These are phyloP conservation scores for Naganishia randhawae DNA, from an alignment of 768 basidiomycete genomes.

Conservation along the genomic window DNA sequence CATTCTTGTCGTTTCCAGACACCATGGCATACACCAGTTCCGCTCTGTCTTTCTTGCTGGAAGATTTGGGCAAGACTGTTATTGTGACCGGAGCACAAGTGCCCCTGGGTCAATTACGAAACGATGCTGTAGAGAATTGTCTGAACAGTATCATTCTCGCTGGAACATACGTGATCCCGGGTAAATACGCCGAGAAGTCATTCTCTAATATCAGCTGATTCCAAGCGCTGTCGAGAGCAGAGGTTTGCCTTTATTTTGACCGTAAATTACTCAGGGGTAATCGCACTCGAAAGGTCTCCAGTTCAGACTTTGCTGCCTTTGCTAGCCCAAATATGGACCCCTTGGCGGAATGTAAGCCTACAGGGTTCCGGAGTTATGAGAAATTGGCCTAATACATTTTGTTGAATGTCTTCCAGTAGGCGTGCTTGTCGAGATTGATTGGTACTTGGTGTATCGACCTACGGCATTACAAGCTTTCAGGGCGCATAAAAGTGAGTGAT, in stretches of 20 bases:
- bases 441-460: constrained; percentile 81
- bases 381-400: neutral
- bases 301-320: constrained; percentile 78
- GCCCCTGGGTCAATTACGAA: constrained; percentile 81
- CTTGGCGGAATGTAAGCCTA: constrained; percentile 72
- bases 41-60: constrained; percentile 82
- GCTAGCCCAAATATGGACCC: constrained; percentile 78
- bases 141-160: constrained; percentile 84
- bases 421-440: constrained; percentile 57
- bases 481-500: constrained; percentile 66
- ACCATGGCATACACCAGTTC: constrained; percentile 66
- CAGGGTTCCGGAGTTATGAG: constrained; percentile 35
- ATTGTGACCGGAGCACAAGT: constrained; percentile 92
- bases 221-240: constrained; percentile 9
- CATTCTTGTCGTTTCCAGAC: constrained; percentile 17
- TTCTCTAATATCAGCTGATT: neutral
- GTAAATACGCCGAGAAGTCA: constrained; percentile 50
- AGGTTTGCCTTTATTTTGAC: constrained; percentile 71
- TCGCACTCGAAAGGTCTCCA: constrained; percentile 59
- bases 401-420: neutral
- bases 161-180: constrained; percentile 86
- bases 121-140: constrained; percentile 89
- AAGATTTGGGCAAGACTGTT: constrained; percentile 88
- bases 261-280: constrained; percentile 73
- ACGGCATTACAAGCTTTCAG: constrained; percentile 71